Percentiles rank a stretch among this genome's conserved stretches.
These are phyloP conservation scores for Colletotrichum trifolii DNA, from an alignment of 2,329 filamentous ascomycete genomes.

Conservation along the genomic window DNA sequence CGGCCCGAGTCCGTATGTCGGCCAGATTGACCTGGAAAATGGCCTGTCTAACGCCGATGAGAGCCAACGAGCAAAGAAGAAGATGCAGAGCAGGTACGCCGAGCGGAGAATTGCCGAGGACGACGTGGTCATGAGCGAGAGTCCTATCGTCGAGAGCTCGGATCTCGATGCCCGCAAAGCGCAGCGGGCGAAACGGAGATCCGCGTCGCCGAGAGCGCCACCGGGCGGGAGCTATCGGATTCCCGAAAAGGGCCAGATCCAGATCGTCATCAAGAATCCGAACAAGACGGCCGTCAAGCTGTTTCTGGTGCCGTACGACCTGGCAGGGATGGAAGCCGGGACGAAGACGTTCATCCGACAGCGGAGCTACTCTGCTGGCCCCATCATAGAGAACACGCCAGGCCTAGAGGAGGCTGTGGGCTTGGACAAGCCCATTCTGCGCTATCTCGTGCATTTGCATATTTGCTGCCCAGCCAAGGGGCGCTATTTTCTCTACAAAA, in stretches of 20 bases:
- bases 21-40: conserved; percentile 90
- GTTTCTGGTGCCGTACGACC: conserved; percentile 92
- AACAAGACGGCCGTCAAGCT: conserved; percentile 98
- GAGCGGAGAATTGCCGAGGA: conserved; percentile 50
- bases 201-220: conserved; percentile 65
- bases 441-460: conserved; percentile 92
- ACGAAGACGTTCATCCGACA: conserved; percentile 97
- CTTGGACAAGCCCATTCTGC: conserved; percentile 75
- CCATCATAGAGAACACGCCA: conserved; percentile 77
- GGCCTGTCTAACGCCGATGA: conserved; percentile 68
- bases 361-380: conserved; percentile 89
- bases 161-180: conserved; percentile 47
- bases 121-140: conserved; percentile 40
- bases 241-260: conserved; percentile 90
- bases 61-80: conserved; percentile 59
- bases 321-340: conserved; percentile 90
- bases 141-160: conserved; percentile 28
- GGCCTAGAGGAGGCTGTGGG: conserved; percentile 41
- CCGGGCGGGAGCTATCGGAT: conserved; percentile 94
- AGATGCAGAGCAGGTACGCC: conserved; percentile 56
- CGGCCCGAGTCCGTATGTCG: conserved; percentile 95
- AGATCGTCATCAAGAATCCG: conserved; percentile 97
- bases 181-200: conserved; percentile 49
- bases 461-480: conserved; percentile 89
- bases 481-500: conserved; percentile 90